Evolutionary conservation across 352 stramenopile species (phyloP).

Genomic region (Pythium sp.): DNA sequence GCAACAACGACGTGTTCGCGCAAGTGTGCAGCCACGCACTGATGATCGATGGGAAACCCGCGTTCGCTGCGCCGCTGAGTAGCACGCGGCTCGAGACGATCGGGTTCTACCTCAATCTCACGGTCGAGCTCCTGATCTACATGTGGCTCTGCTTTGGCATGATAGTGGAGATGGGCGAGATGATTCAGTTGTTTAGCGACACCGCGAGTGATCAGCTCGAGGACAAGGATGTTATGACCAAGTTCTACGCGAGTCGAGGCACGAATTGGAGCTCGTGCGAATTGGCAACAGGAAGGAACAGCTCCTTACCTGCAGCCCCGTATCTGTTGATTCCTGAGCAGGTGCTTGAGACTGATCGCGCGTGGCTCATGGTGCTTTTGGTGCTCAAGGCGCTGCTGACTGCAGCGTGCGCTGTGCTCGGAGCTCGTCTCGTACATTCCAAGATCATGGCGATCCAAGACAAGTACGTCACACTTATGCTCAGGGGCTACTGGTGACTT

Average conservation of each 20-base stretch:
- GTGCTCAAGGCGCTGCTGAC: constrained; percentile 38
- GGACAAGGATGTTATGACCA: constrained; percentile 29
- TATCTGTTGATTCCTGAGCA: constrained; percentile 37
- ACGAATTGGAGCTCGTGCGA: constrained; percentile 28
- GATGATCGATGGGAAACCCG: constrained; percentile 59
- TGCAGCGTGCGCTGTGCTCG: constrained; percentile 26
- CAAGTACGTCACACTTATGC: constrained; percentile 37
- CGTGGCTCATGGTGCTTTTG: constrained; percentile 44
- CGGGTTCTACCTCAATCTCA: constrained; percentile 56
- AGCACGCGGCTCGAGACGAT: constrained; percentile 61
- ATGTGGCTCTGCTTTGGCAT: constrained; percentile 60
- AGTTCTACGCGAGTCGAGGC: constrained; percentile 29
- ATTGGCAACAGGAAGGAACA: constrained; percentile 8
- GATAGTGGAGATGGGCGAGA: constrained; percentile 55
- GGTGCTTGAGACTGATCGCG: constrained; percentile 39
- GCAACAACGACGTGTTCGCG: constrained; percentile 67
- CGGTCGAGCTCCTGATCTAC: constrained; percentile 44
- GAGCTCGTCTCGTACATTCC: constrained; percentile 39
- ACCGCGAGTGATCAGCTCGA: constrained; percentile 29
- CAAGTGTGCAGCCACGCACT: constrained; percentile 63
- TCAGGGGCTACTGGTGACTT: not conserved
- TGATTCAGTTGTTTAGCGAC: constrained; percentile 31
- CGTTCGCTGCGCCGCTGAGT: constrained; percentile 57
- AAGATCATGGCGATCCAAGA: constrained; percentile 64
- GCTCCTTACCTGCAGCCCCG: constrained; percentile 3